Evolutionary conservation across 2,329 filamentous ascomycete species (phyloP), one percentile per base, ranked within the genome.

Genomic region (Diplodia scrobiculata): DNA sequence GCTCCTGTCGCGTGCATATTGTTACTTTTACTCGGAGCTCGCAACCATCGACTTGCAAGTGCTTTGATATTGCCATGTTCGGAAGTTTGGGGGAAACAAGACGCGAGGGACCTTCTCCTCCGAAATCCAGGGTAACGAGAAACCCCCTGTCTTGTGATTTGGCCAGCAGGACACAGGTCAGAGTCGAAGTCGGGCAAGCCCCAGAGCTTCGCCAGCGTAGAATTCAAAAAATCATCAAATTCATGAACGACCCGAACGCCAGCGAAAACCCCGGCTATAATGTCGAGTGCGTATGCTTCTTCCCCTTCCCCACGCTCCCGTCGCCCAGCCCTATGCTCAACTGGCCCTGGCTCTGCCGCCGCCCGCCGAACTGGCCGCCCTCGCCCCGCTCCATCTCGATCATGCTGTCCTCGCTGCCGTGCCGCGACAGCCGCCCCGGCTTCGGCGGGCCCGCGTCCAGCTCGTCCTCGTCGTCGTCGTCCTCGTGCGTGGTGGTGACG

Each of bases 301-400:
- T 51, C 5, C 45, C 41, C 25, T 62, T 62, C 13, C 58, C 58
- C 25, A 62, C 25, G 7, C 58, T 62, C 3, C 32, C 55, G 13
- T 60, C 55, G 11, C 58, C 51, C 29, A 62, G 5, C 58, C 45
- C 29, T 36, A 62, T 62, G n/a, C 58, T 62, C 10, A 50, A 2
- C 5, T 17, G 17, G 19, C n/a, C 45, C n/a, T 25, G 17, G 25
- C 41, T 50, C 5, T 25, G 11, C 17, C 58, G 17, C n/a, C 58
- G 51, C 13, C 29, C 51, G 29, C 29, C 51, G 29, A 62, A 62
- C 45, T 11, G 17, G 1, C 55, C 58, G 1, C 55, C 58, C 45
- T 62, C 58, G 17, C 58, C 58, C n/a, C 58, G 10, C 13, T 62
- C 58, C 58, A 62, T 62, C 58, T 62, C 58, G 25, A 62, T 62